A percentile compares a stretch with the other conserved stretches of the same genome.
phyloP scores from a whole-genome alignment of 345 rosid genomes.

The Syzygium aromaticum region DNA sequence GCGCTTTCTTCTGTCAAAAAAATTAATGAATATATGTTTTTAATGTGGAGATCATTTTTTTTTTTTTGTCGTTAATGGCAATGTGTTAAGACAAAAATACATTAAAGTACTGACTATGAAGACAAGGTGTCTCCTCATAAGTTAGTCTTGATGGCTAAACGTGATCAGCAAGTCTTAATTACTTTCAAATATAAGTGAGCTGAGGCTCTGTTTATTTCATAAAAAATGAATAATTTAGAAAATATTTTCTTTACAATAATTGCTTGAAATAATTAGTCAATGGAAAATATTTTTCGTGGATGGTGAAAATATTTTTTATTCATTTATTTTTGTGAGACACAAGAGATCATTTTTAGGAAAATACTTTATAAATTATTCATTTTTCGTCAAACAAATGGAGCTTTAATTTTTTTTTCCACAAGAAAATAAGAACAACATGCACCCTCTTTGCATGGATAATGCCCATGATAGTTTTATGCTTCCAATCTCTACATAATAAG shows the following conservation, averaged over 20 bases:
- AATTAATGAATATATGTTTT: too few species aligned
- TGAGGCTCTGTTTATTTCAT: rapidly evolving
- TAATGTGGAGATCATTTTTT: not conserved
- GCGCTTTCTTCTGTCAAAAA: too few species aligned
- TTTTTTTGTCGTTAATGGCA: not conserved
- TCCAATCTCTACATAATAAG: too few species aligned
- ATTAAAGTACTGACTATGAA: not conserved
- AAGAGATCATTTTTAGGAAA: too few species aligned
- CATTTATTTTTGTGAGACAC: too few species aligned
- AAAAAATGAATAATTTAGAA: rapidly evolving
- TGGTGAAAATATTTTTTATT: too few species aligned
- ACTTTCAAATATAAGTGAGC: not conserved
- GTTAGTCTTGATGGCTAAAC: not conserved
- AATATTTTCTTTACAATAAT: not conserved
- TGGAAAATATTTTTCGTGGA: not conserved
- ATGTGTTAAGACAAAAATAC: not conserved
- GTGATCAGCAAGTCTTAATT: not conserved
- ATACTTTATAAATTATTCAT: too few species aligned
- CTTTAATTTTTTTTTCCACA: too few species aligned
- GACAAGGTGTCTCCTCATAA: not conserved
- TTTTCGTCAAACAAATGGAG: too few species aligned
- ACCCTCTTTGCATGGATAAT: not conserved
- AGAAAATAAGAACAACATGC: not conserved
- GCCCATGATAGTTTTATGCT: not conserved
- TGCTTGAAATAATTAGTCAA: not conserved